phyloP scores from a whole-genome alignment of 208 protist species.

The Acanthamoeba royreba region DNA sequence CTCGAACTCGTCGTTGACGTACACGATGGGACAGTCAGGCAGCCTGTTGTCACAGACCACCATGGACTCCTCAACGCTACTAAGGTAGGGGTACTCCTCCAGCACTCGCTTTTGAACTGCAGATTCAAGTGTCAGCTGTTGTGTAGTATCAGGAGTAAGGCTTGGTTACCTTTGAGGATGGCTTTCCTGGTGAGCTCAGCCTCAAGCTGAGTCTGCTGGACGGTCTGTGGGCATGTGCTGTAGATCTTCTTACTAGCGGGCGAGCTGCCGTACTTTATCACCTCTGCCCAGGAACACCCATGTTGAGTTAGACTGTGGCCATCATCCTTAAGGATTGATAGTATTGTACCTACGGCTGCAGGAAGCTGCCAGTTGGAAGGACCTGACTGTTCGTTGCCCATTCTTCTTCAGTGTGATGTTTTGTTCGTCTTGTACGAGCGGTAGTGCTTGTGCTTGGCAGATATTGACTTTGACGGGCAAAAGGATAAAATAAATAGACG shows the following conservation, averaged over 20 bases:
- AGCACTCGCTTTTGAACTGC: not conserved
- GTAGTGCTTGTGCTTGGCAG: not conserved
- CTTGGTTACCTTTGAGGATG: not conserved
- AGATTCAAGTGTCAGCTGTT: no score
- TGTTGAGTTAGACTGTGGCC: not conserved
- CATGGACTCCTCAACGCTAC: not conserved
- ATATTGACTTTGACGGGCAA: not conserved
- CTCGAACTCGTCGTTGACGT: not conserved
- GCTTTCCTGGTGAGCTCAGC: not conserved
- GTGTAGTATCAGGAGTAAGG: no score
- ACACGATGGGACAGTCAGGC: not conserved
- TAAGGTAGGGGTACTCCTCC: not conserved
- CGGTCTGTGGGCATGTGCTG: not conserved
- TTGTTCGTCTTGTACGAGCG: no score
- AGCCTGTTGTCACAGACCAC: not conserved
- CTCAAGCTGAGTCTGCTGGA: not conserved
- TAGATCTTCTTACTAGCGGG: not conserved
- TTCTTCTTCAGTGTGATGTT: not conserved
- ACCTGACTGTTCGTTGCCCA: not conserved
- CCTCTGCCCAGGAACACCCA: not conserved
- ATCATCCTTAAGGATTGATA: no score
- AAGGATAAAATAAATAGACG: no score
- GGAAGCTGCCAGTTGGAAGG: not conserved
- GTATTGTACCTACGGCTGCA: not conserved
- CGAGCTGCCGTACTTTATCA: not conserved